Evolutionary conservation across 2,329 filamentous ascomycete genomes (phyloP).

Genomic region (Ascocoryne sarcoides): DNA sequence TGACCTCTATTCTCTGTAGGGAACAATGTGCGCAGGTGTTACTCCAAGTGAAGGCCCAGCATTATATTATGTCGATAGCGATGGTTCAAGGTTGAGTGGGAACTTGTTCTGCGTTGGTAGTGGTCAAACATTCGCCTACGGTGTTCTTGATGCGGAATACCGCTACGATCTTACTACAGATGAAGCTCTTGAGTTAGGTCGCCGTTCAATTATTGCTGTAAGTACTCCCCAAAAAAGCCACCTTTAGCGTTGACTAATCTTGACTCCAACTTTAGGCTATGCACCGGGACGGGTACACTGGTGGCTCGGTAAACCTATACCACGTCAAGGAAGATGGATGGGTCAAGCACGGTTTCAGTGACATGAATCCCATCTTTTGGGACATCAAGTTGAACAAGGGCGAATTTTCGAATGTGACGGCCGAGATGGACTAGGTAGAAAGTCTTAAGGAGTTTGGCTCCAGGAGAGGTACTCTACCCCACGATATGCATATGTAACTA

Average conservation of each 20-base stretch:
- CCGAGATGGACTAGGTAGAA: no score
- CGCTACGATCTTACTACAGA: constrained; percentile 77
- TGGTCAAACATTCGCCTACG: constrained; percentile 97
- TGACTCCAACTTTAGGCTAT: no score
- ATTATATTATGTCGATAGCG: constrained; percentile 97
- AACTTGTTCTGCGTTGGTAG: constrained; percentile 98
- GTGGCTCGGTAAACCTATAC: constrained; percentile 97
- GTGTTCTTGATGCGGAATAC: constrained; percentile 95
- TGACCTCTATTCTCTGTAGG: no score
- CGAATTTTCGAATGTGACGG: constrained; percentile 60
- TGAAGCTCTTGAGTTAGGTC: constrained; percentile 83
- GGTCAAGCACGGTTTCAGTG: constrained; percentile 97
- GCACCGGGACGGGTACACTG: constrained; percentile 96
- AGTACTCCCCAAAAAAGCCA: no score
- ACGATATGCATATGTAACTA: no score
- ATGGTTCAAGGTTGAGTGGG: constrained; percentile 84
- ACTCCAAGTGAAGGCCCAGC: constrained; percentile 92
- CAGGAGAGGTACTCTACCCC: no score
- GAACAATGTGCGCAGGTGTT: constrained; percentile 98
- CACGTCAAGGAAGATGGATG: constrained; percentile 98
- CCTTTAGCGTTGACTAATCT: no score
- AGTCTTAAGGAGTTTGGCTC: no score
- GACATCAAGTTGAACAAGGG: constrained; percentile 97
- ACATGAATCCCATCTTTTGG: constrained; percentile 99
- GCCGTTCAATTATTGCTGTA: constrained; percentile 88